phyloP scores from a whole-genome alignment of 129 eudicot species.

The Artemisia tridentata region DNA sequence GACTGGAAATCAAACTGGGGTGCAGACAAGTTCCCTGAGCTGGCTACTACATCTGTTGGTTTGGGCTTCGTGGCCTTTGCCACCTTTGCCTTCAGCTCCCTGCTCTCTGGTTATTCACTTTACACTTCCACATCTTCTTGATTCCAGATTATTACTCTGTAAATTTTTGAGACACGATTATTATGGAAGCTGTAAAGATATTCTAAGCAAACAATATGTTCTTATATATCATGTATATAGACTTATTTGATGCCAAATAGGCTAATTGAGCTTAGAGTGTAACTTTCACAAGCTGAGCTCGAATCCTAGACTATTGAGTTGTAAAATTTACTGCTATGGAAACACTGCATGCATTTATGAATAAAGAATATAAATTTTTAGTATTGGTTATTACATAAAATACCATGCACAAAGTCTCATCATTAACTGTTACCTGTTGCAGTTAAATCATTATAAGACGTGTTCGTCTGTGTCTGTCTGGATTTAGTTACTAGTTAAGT shows the following conservation, averaged over 20 bases:
- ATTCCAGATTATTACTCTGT: slow-evolving; percentile 11
- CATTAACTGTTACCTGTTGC: no score
- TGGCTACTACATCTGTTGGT: slow-evolving; percentile 75
- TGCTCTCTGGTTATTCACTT: slow-evolving; percentile 77
- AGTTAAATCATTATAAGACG: no score
- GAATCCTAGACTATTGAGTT: not conserved
- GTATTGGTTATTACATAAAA: no score
- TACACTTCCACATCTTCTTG: slow-evolving; percentile 44
- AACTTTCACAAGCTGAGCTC: slow-evolving; percentile 7
- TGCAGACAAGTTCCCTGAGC: slow-evolving; percentile 72
- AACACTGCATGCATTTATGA: no score
- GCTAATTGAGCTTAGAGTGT: slow-evolving; percentile 2
- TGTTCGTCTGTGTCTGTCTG: no score
- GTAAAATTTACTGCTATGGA: not conserved
- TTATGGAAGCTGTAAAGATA: slow-evolving; percentile 23
- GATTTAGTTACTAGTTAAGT: no score
- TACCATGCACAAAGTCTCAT: no score
- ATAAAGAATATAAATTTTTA: no score
- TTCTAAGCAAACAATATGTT: slow-evolving; percentile 12
- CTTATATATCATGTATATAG: slow-evolving; percentile 25
- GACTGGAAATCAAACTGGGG: slow-evolving; percentile 97
- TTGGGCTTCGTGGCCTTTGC: slow-evolving; percentile 73
- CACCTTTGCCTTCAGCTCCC: slow-evolving; percentile 67
- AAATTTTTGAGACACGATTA: slow-evolving; percentile 24
- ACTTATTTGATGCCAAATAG: slow-evolving; percentile 20